These are phyloP conservation scores for Lactarius pseudohatsudake DNA, from an alignment of 768 basidiomycete species.

Conservation along the genomic window DNA sequence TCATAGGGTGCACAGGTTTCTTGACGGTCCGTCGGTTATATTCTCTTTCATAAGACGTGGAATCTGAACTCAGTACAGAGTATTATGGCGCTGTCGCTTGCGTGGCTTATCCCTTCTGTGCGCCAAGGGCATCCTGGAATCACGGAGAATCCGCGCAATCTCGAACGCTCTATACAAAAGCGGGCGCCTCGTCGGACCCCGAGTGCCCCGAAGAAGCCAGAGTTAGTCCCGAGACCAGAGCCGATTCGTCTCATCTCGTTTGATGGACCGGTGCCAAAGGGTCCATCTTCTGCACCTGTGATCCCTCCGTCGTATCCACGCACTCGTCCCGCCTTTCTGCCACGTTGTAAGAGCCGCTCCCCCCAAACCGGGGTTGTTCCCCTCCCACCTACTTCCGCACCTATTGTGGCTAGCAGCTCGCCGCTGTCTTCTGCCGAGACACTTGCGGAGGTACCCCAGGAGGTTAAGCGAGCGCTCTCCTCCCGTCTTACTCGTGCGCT, in stretches of 20 bases:
- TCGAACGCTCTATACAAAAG: background rate
- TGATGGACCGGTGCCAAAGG: constrained; percentile 3
- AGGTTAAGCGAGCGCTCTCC: constrained; percentile 15
- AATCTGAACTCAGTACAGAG: constrained; percentile 17
- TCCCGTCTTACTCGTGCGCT: constrained; percentile 17
- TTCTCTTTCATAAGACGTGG: no score
- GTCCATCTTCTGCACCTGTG: background rate
- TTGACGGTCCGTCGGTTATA: constrained; percentile 18
- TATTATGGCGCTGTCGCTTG: constrained; percentile 13
- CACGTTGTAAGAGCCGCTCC: constrained; percentile 6
- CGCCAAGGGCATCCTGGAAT: constrained; percentile 6
- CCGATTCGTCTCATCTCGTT: constrained; percentile 24
- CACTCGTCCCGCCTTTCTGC: constrained; percentile 1
- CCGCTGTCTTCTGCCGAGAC: constrained; percentile 26
- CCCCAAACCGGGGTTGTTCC: background rate
- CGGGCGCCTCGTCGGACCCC: background rate
- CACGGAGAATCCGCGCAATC: background rate
- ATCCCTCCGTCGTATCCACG: constrained; percentile 11
- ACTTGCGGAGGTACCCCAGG: constrained; percentile 10
- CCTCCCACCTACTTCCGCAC: background rate
- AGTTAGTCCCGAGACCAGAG: constrained; percentile 8
- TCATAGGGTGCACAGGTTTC: constrained; percentile 24
- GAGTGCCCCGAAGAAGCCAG: background rate
- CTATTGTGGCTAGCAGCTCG: background rate
- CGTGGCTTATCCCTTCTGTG: constrained; percentile 23